phyloP scores from a whole-genome alignment of 257 asterid genomes.

The Coffea eugenioides region DNA sequence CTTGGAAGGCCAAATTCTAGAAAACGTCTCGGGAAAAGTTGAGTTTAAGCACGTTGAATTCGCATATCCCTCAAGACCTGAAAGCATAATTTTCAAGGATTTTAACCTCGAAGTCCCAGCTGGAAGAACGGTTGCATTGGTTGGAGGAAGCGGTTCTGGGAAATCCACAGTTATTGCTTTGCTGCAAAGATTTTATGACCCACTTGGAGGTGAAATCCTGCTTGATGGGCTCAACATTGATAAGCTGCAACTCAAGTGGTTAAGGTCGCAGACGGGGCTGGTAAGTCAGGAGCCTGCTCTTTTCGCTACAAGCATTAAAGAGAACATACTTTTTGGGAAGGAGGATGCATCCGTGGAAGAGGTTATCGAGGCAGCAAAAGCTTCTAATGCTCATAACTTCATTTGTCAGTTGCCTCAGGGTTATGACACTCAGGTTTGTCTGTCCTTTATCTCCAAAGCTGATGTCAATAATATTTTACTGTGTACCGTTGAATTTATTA shows the following conservation, averaged over 20 bases:
- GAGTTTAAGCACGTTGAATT: constrained; percentile 62
- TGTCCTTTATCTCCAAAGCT: background rate
- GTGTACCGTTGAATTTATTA: background rate
- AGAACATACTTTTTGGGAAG: constrained; percentile 84
- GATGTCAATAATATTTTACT: background rate
- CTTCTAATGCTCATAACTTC: constrained; percentile 93
- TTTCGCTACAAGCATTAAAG: constrained; percentile 82
- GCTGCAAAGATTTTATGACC: constrained; percentile 85
- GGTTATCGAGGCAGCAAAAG: constrained; percentile 79
- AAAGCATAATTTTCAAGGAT: constrained; percentile 57
- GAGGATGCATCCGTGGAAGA: constrained; percentile 78
- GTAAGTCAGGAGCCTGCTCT: constrained; percentile 97
- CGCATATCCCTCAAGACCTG: constrained; percentile 79
- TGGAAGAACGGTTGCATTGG: constrained; percentile 76
- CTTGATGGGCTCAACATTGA: constrained; percentile 72
- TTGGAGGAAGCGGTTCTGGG: constrained; percentile 94
- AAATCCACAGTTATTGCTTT: constrained; percentile 82
- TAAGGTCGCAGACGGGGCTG: constrained; percentile 93
- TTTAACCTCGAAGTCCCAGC: constrained; percentile 65
- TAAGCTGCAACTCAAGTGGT: constrained; percentile 82
- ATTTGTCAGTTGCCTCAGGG: constrained; percentile 78
- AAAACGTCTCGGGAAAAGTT: constrained; percentile 61
- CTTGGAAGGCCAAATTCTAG: constrained; percentile 53
- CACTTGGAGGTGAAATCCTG: constrained; percentile 64
- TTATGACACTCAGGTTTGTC: constrained; percentile 78